phyloP scores from a whole-genome alignment of 2,329 filamentous ascomycete genomes.

The Apiospora aurea region DNA sequence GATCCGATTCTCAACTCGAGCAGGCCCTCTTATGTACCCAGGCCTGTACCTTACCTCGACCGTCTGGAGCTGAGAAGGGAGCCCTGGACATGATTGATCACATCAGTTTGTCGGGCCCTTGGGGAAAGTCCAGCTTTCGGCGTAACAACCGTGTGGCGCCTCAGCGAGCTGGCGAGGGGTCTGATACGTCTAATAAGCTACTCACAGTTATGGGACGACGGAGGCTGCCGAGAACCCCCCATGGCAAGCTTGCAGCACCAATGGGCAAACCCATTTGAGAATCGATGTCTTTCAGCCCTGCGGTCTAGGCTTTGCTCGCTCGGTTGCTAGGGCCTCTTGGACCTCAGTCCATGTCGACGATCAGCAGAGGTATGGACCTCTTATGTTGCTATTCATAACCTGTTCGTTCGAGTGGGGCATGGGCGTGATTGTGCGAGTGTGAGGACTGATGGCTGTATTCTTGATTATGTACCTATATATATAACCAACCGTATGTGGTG shows the following conservation, averaged over 20 bases:
- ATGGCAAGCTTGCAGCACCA: constrained; percentile 4
- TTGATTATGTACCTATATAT: too few species aligned
- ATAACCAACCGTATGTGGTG: too few species aligned
- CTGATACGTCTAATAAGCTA: not conserved
- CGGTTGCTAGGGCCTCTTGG: not conserved
- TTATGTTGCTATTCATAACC: not conserved
- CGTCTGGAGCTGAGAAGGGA: constrained; percentile 3
- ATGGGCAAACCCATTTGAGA: not conserved
- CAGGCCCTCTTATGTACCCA: not conserved
- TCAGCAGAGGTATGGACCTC: not conserved
- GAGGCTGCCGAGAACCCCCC: constrained; percentile 9
- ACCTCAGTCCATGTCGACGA: not conserved
- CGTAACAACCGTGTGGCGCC: constrained; percentile 1
- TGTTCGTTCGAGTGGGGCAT: not conserved
- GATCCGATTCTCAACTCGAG: constrained; percentile 1
- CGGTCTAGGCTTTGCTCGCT: not conserved
- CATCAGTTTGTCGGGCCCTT: not conserved
- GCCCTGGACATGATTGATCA: not conserved
- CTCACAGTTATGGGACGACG: not conserved
- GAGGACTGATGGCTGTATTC: not conserved
- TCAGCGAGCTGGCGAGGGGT: constrained; percentile 1
- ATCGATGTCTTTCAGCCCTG: constrained; percentile 12
- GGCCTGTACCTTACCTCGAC: not conserved
- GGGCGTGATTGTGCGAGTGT: not conserved
- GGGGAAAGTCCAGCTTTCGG: not conserved